A percentile compares a stretch with the other conserved stretches of the same genome.
phyloP scores from a whole-genome alignment of 495 filamentous ascomycete species.

The Aspergillus carlsbadensis region DNA sequence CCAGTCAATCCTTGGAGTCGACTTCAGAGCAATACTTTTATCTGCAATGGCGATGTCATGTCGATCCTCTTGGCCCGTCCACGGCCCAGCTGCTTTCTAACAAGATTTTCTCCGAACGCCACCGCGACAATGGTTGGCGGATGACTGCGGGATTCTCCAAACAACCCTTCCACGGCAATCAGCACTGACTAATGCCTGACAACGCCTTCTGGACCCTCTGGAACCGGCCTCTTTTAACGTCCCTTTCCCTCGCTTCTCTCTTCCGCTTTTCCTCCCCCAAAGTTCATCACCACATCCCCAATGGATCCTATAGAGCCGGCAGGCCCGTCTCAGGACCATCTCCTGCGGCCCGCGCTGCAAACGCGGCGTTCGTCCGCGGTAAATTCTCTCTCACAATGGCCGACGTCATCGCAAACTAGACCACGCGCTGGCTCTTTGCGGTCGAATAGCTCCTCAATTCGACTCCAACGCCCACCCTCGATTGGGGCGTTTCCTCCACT shows the following conservation, averaged over 20 bases:
- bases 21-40: too few species aligned
- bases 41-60: background rate
- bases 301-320: slow-evolving; percentile 48
- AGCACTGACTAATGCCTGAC: background rate
- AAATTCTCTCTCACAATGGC: slow-evolving; percentile 5
- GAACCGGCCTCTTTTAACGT: background rate
- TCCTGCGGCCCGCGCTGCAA: slow-evolving; percentile 14
- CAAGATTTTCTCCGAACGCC: slow-evolving; percentile 1
- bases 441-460: slow-evolving; percentile 41
- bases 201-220: background rate
- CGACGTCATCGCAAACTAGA: slow-evolving; percentile 18
- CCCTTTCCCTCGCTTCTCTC: background rate
- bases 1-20: background rate
- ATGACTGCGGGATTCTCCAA: slow-evolving; percentile 2
- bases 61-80: background rate
- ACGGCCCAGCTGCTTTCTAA: background rate
- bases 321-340: slow-evolving; percentile 20
- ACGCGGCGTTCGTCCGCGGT: background rate
- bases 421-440: slow-evolving; percentile 23
- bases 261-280: background rate
- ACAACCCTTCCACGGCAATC: background rate
- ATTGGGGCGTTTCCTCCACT: slow-evolving; percentile 8
- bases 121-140: slow-evolving; percentile 1
- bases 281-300: slow-evolving; percentile 3
- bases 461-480: slow-evolving; percentile 37